Evolutionary conservation across 495 filamentous ascomycete genomes (phyloP).

Genomic region (Penicillium salamii): DNA sequence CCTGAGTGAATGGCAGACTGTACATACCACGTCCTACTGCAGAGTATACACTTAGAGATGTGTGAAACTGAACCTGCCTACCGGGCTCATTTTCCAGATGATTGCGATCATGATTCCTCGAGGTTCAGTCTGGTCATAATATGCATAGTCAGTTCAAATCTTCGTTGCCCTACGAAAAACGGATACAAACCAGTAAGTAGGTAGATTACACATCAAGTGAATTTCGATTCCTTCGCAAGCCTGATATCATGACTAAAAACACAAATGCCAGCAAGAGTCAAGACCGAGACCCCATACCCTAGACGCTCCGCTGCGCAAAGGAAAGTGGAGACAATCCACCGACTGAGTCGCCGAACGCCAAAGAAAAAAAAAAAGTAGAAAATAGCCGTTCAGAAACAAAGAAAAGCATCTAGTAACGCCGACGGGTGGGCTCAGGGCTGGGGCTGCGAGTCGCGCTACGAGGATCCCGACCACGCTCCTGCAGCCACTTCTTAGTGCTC

Average conservation of each 20-base stretch:
- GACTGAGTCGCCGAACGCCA: conserved; percentile 33
- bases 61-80: no score
- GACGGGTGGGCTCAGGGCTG: conserved; percentile 72
- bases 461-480: conserved; percentile 78
- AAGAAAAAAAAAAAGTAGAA: conserved; percentile 8
- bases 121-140: no score
- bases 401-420: conserved; percentile 52
- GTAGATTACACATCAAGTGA: no score
- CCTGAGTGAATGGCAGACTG: no score
- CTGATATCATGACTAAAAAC: conserved; percentile 24
- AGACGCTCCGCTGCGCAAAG: conserved; percentile 18
- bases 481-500: conserved; percentile 93
- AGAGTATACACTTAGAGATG: no score
- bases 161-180: no score
- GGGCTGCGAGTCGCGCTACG: conserved; percentile 74
- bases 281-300: conserved; percentile 14
- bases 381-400: conserved; percentile 13
- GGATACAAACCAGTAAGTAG: no score
- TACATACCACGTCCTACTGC: no score
- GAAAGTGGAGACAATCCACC: conserved; percentile 17
- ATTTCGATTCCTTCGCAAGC: conserved; percentile 13
- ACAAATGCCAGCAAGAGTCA: conserved; percentile 18
- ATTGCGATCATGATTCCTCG: no score
- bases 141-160: no score
- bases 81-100: no score